Evolutionary conservation across 306 rosid genomes (phyloP).

Genomic region (Glycine tomentella): DNA sequence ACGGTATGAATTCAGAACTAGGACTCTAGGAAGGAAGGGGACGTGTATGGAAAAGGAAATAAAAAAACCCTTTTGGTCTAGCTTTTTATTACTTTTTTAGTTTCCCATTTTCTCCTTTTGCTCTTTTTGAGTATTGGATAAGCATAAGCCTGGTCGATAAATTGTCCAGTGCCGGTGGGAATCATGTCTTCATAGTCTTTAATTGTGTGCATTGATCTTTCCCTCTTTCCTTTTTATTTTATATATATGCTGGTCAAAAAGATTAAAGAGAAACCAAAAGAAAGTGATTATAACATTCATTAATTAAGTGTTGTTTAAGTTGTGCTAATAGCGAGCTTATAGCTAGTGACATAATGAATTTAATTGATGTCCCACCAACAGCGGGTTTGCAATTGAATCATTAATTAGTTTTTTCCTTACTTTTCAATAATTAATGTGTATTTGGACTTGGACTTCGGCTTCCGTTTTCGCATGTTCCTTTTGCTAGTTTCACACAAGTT

Average conservation of each 20-base stretch:
- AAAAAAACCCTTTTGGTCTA: constrained; percentile 24
- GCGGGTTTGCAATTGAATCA: constrained; percentile 31
- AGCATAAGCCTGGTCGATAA: constrained; percentile 37
- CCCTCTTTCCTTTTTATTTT: constrained; percentile 13
- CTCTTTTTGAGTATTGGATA: constrained; percentile 51
- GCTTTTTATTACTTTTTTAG: constrained; percentile 33
- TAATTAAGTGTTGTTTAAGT: constrained; percentile 6
- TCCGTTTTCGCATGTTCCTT: background rate
- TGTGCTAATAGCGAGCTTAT: background rate
- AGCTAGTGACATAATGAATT: constrained; percentile 39
- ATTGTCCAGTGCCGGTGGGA: constrained; percentile 37
- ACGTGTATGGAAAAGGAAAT: background rate
- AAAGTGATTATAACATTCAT: background rate
- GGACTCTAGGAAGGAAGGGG: background rate
- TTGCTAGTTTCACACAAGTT: constrained; percentile 19
- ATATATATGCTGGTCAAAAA: constrained; percentile 39
- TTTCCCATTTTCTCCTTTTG: background rate
- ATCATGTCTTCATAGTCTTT: constrained; percentile 31
- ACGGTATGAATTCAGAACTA: too few species aligned
- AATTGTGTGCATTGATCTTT: constrained; percentile 35
- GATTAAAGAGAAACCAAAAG: constrained; percentile 19
- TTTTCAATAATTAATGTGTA: background rate
- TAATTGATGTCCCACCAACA: constrained; percentile 41
- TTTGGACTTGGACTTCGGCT: constrained; percentile 21
- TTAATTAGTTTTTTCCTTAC: constrained; percentile 23